Conservation (phyloP, 2,329 filamentous ascomycete genomes). For the Zopfia rhizophila region DNA sequence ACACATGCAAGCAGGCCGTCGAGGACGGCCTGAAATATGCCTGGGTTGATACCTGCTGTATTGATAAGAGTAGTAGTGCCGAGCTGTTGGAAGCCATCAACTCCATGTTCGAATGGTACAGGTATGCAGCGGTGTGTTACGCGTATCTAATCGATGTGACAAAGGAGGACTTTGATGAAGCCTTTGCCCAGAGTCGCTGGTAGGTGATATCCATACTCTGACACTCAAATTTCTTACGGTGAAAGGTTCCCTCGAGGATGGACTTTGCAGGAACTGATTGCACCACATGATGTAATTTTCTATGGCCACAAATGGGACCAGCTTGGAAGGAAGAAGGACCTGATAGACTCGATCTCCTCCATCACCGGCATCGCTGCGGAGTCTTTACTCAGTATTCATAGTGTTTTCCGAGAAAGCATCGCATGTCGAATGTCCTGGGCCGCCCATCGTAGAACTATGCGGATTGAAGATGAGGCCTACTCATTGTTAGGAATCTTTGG, state of each 20-base stretch:
- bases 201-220: no score
- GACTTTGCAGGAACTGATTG: slow-evolving; percentile 23
- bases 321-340: slow-evolving; percentile 15
- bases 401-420: slow-evolving; percentile 9
- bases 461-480: slow-evolving; percentile 41
- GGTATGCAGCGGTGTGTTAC: slow-evolving; percentile 22
- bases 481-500: slow-evolving; percentile 40
- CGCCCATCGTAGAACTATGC: slow-evolving; percentile 12
- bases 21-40: slow-evolving; percentile 9
- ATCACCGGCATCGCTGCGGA: slow-evolving; percentile 6
- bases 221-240: neutral
- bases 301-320: slow-evolving; percentile 11
- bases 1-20: slow-evolving; percentile 14
- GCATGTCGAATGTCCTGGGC: slow-evolving; percentile 29
- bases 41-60: slow-evolving; percentile 23
- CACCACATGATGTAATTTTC: slow-evolving; percentile 17
- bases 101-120: slow-evolving; percentile 28
- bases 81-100: slow-evolving; percentile 28
- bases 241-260: slow-evolving; percentile 21
- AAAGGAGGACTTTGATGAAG: neutral
- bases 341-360: neutral
- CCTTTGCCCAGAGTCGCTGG: neutral
- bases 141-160: slow-evolving; percentile 20
- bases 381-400: slow-evolving; percentile 1
- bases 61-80: slow-evolving; percentile 24